Percentiles rank a stretch among this genome's conserved stretches.
These are phyloP conservation scores for Ilyonectria mors-panacis DNA, from an alignment of 2,329 filamentous ascomycete species.

Conservation along the genomic window DNA sequence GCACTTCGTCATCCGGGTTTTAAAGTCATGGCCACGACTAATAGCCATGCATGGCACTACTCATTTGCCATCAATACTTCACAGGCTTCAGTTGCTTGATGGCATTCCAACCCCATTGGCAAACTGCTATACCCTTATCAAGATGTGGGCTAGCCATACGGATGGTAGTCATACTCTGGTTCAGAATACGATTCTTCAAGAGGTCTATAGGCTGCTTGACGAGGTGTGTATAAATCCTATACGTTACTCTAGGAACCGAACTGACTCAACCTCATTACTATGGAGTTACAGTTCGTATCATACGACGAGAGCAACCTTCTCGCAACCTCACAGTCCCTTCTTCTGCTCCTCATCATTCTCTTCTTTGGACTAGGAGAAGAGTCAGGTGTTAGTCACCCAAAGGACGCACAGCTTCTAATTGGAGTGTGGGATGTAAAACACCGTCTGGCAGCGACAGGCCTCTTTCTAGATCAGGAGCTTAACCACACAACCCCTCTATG, in stretches of 20 bases:
- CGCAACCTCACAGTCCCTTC: not conserved
- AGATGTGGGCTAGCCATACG: constrained; percentile 2
- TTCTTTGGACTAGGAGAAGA: not conserved
- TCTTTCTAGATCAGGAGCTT: constrained; percentile 8
- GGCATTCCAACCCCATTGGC: not conserved
- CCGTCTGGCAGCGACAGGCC: not conserved
- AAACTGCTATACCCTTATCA: constrained; percentile 8
- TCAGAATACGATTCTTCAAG: not conserved
- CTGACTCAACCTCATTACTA: not conserved
- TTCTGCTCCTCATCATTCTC: not conserved
- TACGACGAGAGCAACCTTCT: not conserved
- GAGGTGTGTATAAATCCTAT: too few species aligned
- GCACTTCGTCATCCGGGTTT: constrained; percentile 2
- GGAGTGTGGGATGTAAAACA: constrained; percentile 5
- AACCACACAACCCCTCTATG: not conserved
- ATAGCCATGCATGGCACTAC: not conserved
- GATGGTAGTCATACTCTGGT: constrained; percentile 3
- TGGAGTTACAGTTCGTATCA: not conserved
- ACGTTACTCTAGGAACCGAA: too few species aligned
- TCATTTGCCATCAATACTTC: not conserved
- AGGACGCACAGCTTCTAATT: not conserved
- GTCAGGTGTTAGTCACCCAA: not conserved
- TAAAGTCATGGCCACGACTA: constrained; percentile 4
- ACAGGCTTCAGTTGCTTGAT: not conserved
- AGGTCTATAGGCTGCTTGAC: too few species aligned